Evolutionary conservation across 164 flowering plant genomes (phyloP).

Genomic region (Euptelea pleiosperma): DNA sequence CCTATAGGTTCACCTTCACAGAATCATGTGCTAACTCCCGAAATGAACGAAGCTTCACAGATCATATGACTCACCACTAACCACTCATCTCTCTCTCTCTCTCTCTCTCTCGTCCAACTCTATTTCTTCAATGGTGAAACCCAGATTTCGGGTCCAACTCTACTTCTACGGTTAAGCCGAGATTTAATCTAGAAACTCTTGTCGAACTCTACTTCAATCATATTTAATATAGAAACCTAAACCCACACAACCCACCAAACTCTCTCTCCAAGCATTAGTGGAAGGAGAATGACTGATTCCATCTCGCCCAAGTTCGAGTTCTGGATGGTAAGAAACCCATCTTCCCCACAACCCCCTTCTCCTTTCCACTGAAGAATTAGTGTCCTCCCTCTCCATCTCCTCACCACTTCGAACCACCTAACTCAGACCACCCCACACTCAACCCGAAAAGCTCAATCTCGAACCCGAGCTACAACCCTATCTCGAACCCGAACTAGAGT

Average conservation of each 20-base stretch:
- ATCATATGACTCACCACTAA: no score
- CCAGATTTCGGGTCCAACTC: no score
- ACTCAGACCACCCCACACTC: constrained; percentile 15
- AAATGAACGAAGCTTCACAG: no score
- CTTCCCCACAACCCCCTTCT: constrained; percentile 51
- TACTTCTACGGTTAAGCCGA: no score
- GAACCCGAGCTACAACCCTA: constrained; percentile 10
- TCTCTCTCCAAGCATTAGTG: constrained; percentile 28
- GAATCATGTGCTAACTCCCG: no score
- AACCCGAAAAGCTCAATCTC: background rate
- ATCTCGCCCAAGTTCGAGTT: constrained; percentile 83
- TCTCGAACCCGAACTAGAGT: constrained; percentile 18
- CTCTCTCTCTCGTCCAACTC: no score
- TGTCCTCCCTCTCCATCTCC: constrained; percentile 69
- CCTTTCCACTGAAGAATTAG: constrained; percentile 73
- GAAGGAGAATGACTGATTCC: constrained; percentile 25
- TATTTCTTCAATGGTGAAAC: no score
- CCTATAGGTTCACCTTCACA: no score
- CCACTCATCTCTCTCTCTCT: constrained; percentile 23
- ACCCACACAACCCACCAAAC: background rate
- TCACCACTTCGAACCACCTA: constrained; percentile 15
- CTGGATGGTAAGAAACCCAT: constrained; percentile 72
- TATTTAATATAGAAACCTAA: constrained; percentile 2
- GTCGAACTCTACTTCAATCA: constrained; percentile 27
- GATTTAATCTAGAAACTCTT: no score